These are phyloP conservation scores for Fonsecaea monophora DNA, from an alignment of 2,329 filamentous ascomycete species.

Conservation along the genomic window DNA sequence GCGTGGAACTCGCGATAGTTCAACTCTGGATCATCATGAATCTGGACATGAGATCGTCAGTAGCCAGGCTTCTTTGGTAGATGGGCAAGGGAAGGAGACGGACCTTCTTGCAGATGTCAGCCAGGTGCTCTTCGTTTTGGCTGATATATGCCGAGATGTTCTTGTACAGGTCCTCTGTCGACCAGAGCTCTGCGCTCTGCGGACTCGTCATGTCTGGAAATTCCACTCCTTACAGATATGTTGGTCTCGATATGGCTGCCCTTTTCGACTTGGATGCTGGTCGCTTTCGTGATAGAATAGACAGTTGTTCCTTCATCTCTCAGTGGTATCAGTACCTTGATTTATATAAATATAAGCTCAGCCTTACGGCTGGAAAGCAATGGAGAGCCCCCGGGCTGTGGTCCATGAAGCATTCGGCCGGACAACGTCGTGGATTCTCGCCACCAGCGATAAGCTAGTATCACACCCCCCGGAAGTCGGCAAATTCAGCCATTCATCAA, in stretches of 20 bases:
- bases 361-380: not conserved
- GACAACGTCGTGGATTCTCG: slow-evolving; percentile 2
- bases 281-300: not conserved
- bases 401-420: not conserved
- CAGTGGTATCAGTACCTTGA: not conserved
- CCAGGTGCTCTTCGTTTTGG: slow-evolving; percentile 14
- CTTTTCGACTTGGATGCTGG: not conserved
- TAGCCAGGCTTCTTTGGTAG: not conserved
- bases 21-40: slow-evolving; percentile 59
- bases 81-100: slow-evolving; percentile 6
- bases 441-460: not conserved
- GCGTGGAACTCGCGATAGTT: slow-evolving; percentile 60
- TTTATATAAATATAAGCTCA: slow-evolving; percentile 4
- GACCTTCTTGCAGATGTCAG: slow-evolving; percentile 23
- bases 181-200: not conserved
- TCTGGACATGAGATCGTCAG: slow-evolving; percentile 35
- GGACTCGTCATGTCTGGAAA: slow-evolving; percentile 8
- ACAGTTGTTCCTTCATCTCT: not conserved
- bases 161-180: slow-evolving; percentile 7
- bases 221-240: not conserved
- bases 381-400: not conserved
- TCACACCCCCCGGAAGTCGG: slow-evolving; percentile 3
- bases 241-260: not conserved
- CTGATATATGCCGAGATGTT: slow-evolving; percentile 16
- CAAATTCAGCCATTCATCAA: slow-evolving; percentile 14